Percentiles rank a stretch among this genome's conserved stretches.
phyloP scores from a whole-genome alignment of 2,329 filamentous ascomycete species.

The Ophiostoma fasciatum region DNA sequence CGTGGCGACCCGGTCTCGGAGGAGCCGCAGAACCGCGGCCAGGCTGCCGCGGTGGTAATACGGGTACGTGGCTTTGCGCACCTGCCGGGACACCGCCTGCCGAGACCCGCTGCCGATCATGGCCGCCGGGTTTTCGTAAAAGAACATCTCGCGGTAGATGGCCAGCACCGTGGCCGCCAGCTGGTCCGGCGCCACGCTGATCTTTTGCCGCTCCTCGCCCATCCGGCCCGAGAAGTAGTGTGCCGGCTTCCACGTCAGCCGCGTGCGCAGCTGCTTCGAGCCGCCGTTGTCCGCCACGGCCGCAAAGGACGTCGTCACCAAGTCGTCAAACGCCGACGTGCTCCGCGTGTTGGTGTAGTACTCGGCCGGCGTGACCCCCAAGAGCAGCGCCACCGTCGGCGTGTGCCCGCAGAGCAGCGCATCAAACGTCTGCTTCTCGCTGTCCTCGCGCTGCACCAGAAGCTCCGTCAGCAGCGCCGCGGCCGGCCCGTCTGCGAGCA shows the following conservation, averaged over 20 bases:
- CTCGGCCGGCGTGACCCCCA: conserved; percentile 34
- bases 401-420: conserved; percentile 31
- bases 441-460: conserved; percentile 20
- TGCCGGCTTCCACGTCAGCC: conserved; percentile 24
- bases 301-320: conserved; percentile 6
- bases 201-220: not conserved
- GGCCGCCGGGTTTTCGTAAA: conserved; percentile 20
- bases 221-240: conserved; percentile 16
- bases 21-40: conserved; percentile 22
- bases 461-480: conserved; percentile 35
- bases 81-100: conserved; percentile 4
- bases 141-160: conserved; percentile 31
- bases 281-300: not conserved
- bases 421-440: conserved; percentile 20
- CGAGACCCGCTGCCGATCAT: conserved; percentile 5
- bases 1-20: conserved; percentile 20
- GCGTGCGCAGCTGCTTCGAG: conserved; percentile 16
- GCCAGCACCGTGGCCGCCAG: conserved; percentile 25
- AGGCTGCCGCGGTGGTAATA: conserved; percentile 25
- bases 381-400: conserved; percentile 29
- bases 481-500: conserved; percentile 28
- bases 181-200: conserved; percentile 20
- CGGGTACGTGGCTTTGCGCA: conserved; percentile 12
- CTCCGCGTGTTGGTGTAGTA: conserved; percentile 34
- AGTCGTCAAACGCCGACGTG: conserved; percentile 25